Conservation (phyloP, 106 monocot genomes). For the Allium cepa region DNA sequence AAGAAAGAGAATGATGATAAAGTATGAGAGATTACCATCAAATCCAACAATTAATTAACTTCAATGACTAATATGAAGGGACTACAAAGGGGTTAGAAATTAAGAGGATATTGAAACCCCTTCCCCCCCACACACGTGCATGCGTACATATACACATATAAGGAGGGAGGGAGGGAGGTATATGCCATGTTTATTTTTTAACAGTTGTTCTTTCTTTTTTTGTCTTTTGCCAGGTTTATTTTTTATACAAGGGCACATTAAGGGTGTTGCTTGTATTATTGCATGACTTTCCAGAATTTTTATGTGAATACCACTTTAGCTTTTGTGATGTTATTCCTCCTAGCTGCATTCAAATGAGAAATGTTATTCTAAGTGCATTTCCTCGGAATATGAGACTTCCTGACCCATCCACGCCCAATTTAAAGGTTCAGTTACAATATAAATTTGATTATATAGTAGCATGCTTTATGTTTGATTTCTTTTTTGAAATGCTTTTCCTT, state of each 20-base stretch:
- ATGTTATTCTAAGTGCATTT: constrained; percentile 97
- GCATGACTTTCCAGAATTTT: constrained; percentile 97
- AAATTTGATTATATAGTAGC: not conserved
- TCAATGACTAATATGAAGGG: no score
- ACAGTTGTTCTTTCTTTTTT: not conserved
- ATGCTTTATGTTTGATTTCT: not conserved
- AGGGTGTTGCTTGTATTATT: constrained; percentile 85
- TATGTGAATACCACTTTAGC: constrained; percentile 96
- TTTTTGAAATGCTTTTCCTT: constrained; percentile 4
- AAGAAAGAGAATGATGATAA: no score
- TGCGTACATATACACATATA: no score
- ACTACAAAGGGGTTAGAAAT: no score
- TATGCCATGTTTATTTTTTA: no score
- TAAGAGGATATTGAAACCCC: no score
- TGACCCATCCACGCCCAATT: constrained; percentile 88
- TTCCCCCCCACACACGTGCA: no score
- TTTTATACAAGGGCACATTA: constrained; percentile 85
- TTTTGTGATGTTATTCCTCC: constrained; percentile 98
- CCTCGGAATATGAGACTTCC: constrained; percentile 95
- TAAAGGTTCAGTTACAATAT: constrained; percentile 44
- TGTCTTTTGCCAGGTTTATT: constrained; percentile 38
- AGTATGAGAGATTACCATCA: no score
- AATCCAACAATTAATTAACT: no score
- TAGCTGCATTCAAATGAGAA: constrained; percentile 93
- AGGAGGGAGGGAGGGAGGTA: no score